A percentile compares a stretch with the other conserved stretches of the same genome.
Evolutionary conservation across 306 rosid genomes (phyloP).

Genomic region (Citrullus amarus): DNA sequence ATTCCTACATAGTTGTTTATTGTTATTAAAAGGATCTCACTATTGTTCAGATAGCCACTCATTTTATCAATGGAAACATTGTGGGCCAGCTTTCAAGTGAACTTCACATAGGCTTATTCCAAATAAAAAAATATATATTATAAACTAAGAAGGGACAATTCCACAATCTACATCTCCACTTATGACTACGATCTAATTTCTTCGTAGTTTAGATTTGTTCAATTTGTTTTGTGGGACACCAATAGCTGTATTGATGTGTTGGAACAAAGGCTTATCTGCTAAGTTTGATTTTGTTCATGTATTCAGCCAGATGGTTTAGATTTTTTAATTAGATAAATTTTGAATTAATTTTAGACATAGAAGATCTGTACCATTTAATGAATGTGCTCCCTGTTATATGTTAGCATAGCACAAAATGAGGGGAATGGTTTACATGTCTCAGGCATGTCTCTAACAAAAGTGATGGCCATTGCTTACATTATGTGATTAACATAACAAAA

Average conservation of each 20-base stretch:
- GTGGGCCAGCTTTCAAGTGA: not conserved
- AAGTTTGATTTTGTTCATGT: not conserved
- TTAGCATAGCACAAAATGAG: not conserved
- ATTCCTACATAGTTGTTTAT: not conserved
- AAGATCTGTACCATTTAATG: not conserved
- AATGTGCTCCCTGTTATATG: conserved; percentile 1
- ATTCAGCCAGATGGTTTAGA: not conserved
- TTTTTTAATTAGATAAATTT: not conserved
- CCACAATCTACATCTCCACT: not conserved
- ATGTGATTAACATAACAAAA: not conserved
- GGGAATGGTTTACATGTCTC: not conserved
- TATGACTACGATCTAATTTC: not conserved
- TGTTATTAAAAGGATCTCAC: not conserved
- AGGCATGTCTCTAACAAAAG: not conserved
- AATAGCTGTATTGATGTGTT: not conserved
- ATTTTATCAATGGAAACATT: not conserved
- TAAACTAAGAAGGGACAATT: not conserved
- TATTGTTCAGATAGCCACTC: not conserved
- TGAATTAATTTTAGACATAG: conserved; percentile 1
- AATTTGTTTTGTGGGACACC: conserved; percentile 1
- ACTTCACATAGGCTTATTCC: not conserved
- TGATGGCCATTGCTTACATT: not conserved
- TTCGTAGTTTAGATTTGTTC: not conserved
- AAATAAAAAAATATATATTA: not conserved
- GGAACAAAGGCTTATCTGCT: not conserved